These are phyloP conservation scores for Suhomyces emberorum DNA, from an alignment of 805 yeast genomes.

Conservation along the genomic window DNA sequence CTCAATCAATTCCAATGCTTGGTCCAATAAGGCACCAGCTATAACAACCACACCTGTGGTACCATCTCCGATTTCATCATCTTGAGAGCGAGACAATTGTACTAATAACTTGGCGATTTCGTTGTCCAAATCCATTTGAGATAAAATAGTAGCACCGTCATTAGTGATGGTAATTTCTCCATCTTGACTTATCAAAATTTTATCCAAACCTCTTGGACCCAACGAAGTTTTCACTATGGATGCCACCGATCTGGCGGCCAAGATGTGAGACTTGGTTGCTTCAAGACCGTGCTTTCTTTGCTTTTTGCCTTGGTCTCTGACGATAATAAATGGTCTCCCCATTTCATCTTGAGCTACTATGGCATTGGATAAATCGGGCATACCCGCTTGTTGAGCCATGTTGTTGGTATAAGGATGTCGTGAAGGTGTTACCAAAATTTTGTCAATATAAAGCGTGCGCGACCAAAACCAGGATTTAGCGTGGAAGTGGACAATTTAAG, in stretches of 20 bases:
- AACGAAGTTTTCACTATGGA: slow-evolving; percentile 86
- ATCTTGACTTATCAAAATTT: slow-evolving; percentile 90
- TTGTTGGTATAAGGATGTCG: background rate
- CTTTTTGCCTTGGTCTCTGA: slow-evolving; percentile 79
- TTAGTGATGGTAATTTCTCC: slow-evolving; percentile 98
- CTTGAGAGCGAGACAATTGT: slow-evolving; percentile 91
- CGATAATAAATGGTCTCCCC: slow-evolving; percentile 98
- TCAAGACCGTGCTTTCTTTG: slow-evolving; percentile 54
- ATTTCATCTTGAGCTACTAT: slow-evolving; percentile 98
- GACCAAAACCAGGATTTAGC: no score
- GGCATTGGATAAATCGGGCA: slow-evolving; percentile 97
- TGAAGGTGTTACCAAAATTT: background rate
- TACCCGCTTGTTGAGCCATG: slow-evolving; percentile 18
- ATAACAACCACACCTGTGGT: slow-evolving; percentile 98
- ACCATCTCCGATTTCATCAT: slow-evolving; percentile 98
- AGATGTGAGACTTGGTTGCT: slow-evolving; percentile 72
- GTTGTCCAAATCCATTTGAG: slow-evolving; percentile 94
- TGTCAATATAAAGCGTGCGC: background rate
- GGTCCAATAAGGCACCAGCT: slow-evolving; percentile 91
- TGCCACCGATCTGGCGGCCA: slow-evolving; percentile 94
- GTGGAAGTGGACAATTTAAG: no score
- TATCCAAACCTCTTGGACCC: slow-evolving; percentile 98
- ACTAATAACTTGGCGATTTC: slow-evolving; percentile 95
- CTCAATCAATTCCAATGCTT: slow-evolving; percentile 90
- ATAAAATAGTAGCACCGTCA: slow-evolving; percentile 95